Conservation (phyloP, 352 stramenopile species). For the Pythium utonaiense region DNA sequence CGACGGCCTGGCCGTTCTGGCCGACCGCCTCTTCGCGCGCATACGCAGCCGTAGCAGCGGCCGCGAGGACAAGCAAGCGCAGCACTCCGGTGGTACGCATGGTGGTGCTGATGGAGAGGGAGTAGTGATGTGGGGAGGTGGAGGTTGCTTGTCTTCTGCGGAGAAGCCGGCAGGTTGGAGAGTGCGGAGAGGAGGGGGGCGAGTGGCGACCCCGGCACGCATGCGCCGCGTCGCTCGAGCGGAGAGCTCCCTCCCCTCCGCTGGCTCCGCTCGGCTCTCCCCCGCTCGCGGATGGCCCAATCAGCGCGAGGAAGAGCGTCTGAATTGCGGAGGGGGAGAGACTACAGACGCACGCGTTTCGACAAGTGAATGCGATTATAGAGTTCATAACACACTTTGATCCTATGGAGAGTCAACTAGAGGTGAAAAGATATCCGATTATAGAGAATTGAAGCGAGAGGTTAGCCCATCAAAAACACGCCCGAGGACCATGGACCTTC, state of each 20-base stretch:
- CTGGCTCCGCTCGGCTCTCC: conserved; percentile 12
- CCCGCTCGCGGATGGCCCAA: conserved; percentile 25
- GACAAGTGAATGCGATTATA: neutral
- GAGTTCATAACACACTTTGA: neutral
- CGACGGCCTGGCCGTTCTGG: conserved; percentile 15
- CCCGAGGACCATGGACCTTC: conserved; percentile 3
- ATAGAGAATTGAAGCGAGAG: conserved; percentile 22
- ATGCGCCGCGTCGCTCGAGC: conserved; percentile 13
- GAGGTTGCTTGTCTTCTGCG: neutral
- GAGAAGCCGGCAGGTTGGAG: conserved; percentile 6
- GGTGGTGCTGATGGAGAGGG: neutral
- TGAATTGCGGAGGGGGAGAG: conserved; percentile 19
- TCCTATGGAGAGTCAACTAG: too few species aligned
- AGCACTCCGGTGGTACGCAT: conserved; percentile 62
- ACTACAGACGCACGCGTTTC: conserved; percentile 1
- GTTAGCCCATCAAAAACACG: conserved; percentile 14
- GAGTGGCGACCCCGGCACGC: conserved; percentile 29
- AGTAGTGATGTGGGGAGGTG: neutral
- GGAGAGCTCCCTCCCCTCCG: conserved; percentile 3
- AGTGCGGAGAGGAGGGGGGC: conserved; percentile 1
- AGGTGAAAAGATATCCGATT: neutral
- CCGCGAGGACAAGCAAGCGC: conserved; percentile 48
- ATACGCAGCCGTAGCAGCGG: conserved; percentile 40
- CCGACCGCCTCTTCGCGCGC: conserved; percentile 22
- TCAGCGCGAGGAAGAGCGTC: conserved; percentile 14